Evolutionary conservation across 768 basidiomycete genomes (phyloP), one percentile per base, ranked within the genome.

Genomic region (Leccinum variicolor): DNA sequence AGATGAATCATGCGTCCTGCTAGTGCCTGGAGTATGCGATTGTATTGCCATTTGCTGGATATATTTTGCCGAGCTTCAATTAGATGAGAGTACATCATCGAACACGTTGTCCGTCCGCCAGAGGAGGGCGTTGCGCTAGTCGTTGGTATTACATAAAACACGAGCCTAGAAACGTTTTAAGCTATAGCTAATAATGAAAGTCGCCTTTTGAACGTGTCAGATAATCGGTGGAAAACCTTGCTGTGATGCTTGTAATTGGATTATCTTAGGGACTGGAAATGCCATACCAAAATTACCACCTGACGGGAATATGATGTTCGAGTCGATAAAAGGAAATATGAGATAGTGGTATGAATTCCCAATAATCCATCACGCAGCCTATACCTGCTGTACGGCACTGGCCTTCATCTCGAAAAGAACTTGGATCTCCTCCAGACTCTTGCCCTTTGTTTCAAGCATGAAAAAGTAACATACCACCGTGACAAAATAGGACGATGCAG

Each of bases 371-470:
- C 50, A 61, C 9, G 25, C 50, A 11, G 46, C 39, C 34, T 23
- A 52, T 17, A 11, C 17, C 21, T 31, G 46, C 17, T 31, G 26
- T 6, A 26, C 6, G 13, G 31, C 29, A 23, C 26, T 41, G 13
- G 48, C n/a, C 36, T 61, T 63, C 59, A 51, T 58, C 49, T 73
- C 67, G 55, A 79, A 78, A n/a, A 72, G 63, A 26, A 56, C 58
- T 41, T 77, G 77, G 15, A 80, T 73, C 51, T 73, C 74, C 53
- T 79, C 80, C 54, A 81, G 68, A 54, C 71, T 75, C 52, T 73
- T 70, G 2, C 80, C 79, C 49, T 74, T 75, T 5, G 78, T 79
- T 59, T 81, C 81, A 17, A 79, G 78, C 59, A 74, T 72, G 54
- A 72, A 76, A 2, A 74, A 66, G 21, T 71, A 52, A 56, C 77